Conservation (phyloP, 306 rosid genomes). For the Acacia melanoxylon region DNA sequence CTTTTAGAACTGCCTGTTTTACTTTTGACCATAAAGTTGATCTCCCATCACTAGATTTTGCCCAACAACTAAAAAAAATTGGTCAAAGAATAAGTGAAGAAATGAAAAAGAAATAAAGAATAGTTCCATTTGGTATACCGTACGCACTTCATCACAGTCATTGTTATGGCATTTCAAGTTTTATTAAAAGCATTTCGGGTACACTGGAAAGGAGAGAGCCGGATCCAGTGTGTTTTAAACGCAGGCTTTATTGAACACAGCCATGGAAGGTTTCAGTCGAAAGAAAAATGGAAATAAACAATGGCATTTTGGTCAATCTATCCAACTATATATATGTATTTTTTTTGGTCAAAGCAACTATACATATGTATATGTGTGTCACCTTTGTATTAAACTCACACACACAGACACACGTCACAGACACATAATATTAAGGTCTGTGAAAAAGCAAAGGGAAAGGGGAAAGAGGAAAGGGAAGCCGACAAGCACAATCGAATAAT, state of each 20-base stretch:
- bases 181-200: conserved; percentile 33
- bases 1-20: conserved; percentile 23
- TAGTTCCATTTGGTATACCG: background rate
- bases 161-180: conserved; percentile 40
- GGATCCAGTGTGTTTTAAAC: conserved; percentile 30
- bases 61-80: background rate
- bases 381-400: conserved; percentile 10
- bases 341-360: too few species aligned
- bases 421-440: conserved; percentile 17
- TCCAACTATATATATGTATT: too few species aligned
- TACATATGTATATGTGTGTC: background rate
- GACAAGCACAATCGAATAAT: conserved; percentile 60
- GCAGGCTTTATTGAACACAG: conserved; percentile 42
- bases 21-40: conserved; percentile 28
- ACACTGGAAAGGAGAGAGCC: conserved; percentile 32
- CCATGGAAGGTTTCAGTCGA: conserved; percentile 23
- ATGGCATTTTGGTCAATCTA: conserved; percentile 31
- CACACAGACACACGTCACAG: background rate
- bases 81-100: background rate
- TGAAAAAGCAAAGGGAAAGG: background rate
- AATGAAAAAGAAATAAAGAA: background rate
- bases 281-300: conserved; percentile 15
- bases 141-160: background rate
- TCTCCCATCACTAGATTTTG: conserved; percentile 8
- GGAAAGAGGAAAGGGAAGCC: conserved; percentile 21